Percentiles rank a stretch among this genome's conserved stretches.
Conservation (phyloP, 2,329 filamentous ascomycete genomes). For the Rutstroemia sp. region DNA sequence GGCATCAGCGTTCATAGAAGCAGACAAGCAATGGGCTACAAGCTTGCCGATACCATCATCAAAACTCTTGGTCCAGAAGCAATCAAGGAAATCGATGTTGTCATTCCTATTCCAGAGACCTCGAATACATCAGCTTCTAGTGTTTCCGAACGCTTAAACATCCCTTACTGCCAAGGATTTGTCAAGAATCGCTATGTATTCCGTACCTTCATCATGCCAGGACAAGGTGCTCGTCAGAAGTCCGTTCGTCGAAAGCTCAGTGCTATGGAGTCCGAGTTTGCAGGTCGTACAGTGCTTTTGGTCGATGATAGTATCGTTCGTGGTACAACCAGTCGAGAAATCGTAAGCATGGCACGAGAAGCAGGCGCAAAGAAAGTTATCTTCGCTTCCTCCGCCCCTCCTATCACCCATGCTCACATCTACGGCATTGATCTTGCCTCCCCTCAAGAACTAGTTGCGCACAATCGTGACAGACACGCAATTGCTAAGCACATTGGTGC, state of each 20-base stretch:
- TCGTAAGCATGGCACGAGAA: conserved; percentile 78
- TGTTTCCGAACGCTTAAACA: conserved; percentile 66
- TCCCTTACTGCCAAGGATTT: conserved; percentile 74
- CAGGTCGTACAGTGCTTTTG: conserved; percentile 69
- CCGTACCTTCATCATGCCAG: conserved; percentile 81
- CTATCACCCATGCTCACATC: conserved; percentile 80
- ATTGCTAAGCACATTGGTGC: conserved; percentile 65
- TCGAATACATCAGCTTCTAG: conserved; percentile 73
- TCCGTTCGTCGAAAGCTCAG: conserved; percentile 86
- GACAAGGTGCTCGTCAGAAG: conserved; percentile 73
- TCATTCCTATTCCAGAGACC: conserved; percentile 81
- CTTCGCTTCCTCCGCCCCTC: conserved; percentile 75
- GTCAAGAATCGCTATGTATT: conserved; percentile 88
- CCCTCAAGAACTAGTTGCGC: conserved; percentile 62
- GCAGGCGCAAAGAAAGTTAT: conserved; percentile 75
- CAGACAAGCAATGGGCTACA: conserved; percentile 78
- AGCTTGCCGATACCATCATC: conserved; percentile 67
- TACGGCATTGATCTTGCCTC: conserved; percentile 75
- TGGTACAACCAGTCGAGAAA: conserved; percentile 74
- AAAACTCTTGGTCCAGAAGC: conserved; percentile 59
- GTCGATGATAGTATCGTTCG: conserved; percentile 89
- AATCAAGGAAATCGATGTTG: conserved; percentile 70
- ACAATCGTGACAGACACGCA: conserved; percentile 51
- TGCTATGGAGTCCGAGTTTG: conserved; percentile 78
- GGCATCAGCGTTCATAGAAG: conserved; percentile 81